A percentile compares a stretch with the other conserved stretches of the same genome.
phyloP scores from a whole-genome alignment of 139 green algal genomes.

The Volvox africanus region DNA sequence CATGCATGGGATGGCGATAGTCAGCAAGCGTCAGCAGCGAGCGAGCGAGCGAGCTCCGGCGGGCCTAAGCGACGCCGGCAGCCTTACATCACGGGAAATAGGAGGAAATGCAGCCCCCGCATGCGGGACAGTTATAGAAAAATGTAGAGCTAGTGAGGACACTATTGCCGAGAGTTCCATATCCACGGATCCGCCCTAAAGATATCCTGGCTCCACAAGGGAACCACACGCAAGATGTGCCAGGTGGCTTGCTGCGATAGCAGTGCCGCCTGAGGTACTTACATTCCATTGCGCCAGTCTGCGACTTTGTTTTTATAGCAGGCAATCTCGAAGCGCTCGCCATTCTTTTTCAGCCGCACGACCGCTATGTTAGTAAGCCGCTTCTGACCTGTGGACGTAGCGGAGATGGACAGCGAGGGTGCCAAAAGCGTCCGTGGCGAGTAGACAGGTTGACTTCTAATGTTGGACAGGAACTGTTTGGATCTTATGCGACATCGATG shows the following conservation, averaged over 20 bases:
- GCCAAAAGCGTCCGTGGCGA: background rate
- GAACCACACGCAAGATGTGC: background rate
- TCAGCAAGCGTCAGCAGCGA: too few species aligned
- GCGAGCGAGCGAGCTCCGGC: too few species aligned
- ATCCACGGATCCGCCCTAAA: too few species aligned
- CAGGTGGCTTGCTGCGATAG: background rate
- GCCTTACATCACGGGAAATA: too few species aligned
- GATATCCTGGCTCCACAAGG: too few species aligned
- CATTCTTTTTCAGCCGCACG: slow-evolving; percentile 92
- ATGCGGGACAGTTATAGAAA: too few species aligned
- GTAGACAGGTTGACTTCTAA: background rate
- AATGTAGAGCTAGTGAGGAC: too few species aligned
- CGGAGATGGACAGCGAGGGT: background rate
- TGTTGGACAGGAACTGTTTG: background rate
- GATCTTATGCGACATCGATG: background rate
- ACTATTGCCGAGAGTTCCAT: too few species aligned
- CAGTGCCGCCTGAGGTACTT: slow-evolving; percentile 42
- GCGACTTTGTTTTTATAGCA: slow-evolving; percentile 99
- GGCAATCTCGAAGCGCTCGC: slow-evolving; percentile 96
- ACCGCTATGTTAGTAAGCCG: slow-evolving; percentile 98
- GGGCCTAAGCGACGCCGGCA: too few species aligned
- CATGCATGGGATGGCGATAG: too few species aligned
- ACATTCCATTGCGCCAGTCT: slow-evolving; percentile 92
- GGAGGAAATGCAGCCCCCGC: too few species aligned
- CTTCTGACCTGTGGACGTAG: slow-evolving; percentile 90